Conservation (phyloP, 371 early-diverging fungal genomes). For the Actinomortierella ambigua region DNA sequence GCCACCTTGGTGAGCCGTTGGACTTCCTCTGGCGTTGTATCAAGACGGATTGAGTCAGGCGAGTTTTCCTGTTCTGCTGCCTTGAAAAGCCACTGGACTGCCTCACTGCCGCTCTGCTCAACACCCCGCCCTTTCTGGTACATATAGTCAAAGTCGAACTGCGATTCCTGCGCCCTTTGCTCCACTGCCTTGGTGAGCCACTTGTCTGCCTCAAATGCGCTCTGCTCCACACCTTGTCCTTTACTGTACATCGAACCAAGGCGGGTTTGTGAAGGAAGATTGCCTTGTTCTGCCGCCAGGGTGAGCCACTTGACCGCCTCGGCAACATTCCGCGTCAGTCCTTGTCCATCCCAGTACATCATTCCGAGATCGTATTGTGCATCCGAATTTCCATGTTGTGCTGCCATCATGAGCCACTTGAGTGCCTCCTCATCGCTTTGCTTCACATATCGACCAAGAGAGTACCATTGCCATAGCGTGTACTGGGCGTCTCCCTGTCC, state of each 20-base stretch:
- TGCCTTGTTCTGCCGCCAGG: conserved; percentile 74
- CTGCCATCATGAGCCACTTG: conserved; percentile 70
- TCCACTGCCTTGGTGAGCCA: conserved; percentile 76
- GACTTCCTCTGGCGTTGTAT: too few species aligned
- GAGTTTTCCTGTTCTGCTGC: conserved; percentile 80
- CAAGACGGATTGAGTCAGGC: too few species aligned
- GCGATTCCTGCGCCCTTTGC: conserved; percentile 59
- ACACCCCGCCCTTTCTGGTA: conserved; percentile 86
- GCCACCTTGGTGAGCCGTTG: too few species aligned
- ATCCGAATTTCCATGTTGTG: conserved; percentile 67
- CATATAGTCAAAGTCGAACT: conserved; percentile 84
- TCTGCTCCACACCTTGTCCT: conserved; percentile 76
- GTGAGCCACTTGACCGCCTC: conserved; percentile 76
- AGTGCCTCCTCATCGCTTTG: conserved; percentile 70
- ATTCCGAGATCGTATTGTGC: conserved; percentile 85
- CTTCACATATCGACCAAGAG: too few species aligned
- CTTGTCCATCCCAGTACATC: conserved; percentile 85
- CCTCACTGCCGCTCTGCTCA: conserved; percentile 59
- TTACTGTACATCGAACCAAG: conserved; percentile 83
- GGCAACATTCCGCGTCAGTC: conserved; percentile 63
- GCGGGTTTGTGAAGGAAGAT: conserved; percentile 80
- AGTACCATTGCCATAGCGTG: too few species aligned
- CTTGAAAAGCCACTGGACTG: conserved; percentile 70
- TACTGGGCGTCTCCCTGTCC: conserved; percentile 53
- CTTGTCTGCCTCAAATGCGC: conserved; percentile 67